Evolutionary conservation across 331 rosid genomes (phyloP).

Genomic region (Acacia concinna): DNA sequence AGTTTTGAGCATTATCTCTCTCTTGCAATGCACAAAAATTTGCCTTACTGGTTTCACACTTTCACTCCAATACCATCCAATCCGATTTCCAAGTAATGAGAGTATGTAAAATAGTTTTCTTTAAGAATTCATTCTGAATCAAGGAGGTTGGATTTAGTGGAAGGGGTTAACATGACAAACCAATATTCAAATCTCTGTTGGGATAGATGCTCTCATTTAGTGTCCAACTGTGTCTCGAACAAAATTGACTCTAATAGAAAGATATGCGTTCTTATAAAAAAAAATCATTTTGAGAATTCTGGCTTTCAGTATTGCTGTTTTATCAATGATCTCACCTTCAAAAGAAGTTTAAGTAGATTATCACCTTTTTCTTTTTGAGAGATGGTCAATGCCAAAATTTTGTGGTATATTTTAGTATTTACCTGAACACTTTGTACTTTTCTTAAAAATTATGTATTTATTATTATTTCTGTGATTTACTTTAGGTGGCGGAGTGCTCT

Average conservation of each 20-base stretch:
- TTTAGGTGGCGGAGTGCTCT: constrained; percentile 94
- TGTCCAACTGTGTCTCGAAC: too few relatives aligned
- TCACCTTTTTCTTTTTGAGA: neutral
- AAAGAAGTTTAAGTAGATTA: neutral
- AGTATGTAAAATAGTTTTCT: neutral
- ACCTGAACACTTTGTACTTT: neutral
- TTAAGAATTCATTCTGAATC: neutral
- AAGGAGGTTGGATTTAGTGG: too few relatives aligned
- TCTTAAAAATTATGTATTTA: neutral
- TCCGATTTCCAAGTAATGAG: neutral
- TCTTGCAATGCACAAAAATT: neutral
- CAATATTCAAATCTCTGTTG: too few relatives aligned
- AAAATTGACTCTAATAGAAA: too few relatives aligned
- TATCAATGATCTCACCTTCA: constrained; percentile 8
- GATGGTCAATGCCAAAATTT: neutral
- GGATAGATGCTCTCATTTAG: too few relatives aligned
- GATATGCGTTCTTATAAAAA: too few relatives aligned
- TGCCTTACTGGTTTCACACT: neutral
- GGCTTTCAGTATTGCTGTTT: neutral
- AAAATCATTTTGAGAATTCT: neutral
- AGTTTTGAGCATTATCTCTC: neutral
- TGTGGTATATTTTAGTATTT: neutral
- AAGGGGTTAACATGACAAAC: too few relatives aligned
- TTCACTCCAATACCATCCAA: neutral
- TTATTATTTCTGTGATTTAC: constrained; percentile 14